Percentiles rank a stretch among this genome's conserved stretches.
Conservation (phyloP, 257 asterid species). For the Phtheirospermum japonicum region DNA sequence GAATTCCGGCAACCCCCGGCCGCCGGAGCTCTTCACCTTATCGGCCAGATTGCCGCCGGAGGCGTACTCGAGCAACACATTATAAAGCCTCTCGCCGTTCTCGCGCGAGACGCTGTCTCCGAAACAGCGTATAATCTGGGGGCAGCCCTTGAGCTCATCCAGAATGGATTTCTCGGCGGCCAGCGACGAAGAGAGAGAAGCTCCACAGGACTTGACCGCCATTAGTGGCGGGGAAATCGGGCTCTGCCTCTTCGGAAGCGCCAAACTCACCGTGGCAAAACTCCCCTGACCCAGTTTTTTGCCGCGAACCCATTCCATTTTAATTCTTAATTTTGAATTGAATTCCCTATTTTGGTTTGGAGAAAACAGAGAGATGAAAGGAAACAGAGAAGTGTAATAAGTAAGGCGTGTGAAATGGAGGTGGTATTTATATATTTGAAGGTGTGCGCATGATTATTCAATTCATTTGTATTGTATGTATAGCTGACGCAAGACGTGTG, state of each 20-base stretch:
- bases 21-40: conserved; percentile 20
- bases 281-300: conserved; percentile 49
- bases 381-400: background rate
- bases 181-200: conserved; percentile 34
- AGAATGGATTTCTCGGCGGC: conserved; percentile 52
- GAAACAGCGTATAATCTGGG: conserved; percentile 59
- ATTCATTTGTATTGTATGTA: conserved; percentile 30
- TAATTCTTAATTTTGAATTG: background rate
- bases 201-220: conserved; percentile 54
- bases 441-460: background rate
- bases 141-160: conserved; percentile 57
- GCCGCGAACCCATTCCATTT: conserved; percentile 60
- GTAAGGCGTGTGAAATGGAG: conserved; percentile 1
- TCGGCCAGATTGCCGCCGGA: conserved; percentile 59
- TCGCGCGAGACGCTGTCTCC: conserved; percentile 60
- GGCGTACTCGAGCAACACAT: conserved; percentile 76
- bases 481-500: conserved; percentile 35
- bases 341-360: background rate
- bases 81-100: conserved; percentile 69
- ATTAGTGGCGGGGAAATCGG: conserved; percentile 30
- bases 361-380: background rate
- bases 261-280: conserved; percentile 51
- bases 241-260: conserved; percentile 28
- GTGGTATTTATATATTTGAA: background rate
- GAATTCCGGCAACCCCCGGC: conserved; percentile 27